Evolutionary conservation across 768 basidiomycete species (phyloP).

Genomic region (Melanogaster broomeanus): DNA sequence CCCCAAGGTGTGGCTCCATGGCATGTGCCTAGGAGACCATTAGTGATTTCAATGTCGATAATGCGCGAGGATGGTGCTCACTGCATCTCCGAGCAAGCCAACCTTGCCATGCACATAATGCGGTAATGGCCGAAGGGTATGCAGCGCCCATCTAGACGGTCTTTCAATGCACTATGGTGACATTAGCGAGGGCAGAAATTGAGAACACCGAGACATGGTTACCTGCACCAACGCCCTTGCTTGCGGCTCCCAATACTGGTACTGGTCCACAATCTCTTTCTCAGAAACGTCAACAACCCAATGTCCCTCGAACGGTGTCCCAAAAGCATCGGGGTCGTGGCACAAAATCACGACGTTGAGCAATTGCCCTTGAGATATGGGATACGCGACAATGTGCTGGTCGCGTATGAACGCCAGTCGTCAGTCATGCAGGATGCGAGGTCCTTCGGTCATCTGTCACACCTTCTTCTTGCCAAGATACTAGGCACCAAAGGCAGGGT

Average conservation of each 20-base stretch:
- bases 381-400: conserved; percentile 43
- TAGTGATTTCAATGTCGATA: neutral
- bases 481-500: conserved; percentile 7
- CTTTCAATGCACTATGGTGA: conserved; percentile 33
- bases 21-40: conserved; percentile 41
- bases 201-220: neutral
- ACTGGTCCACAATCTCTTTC: conserved; percentile 33
- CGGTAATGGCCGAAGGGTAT: conserved; percentile 40
- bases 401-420: neutral
- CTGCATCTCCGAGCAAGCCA: conserved; percentile 51
- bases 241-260: conserved; percentile 25
- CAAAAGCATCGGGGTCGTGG: conserved; percentile 29
- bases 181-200: neutral
- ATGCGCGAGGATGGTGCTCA: conserved; percentile 17
- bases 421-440: neutral
- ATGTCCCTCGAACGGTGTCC: conserved; percentile 30
- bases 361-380: conserved; percentile 37
- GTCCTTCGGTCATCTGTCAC: neutral
- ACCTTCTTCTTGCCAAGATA: conserved; percentile 24
- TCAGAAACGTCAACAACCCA: conserved; percentile 30
- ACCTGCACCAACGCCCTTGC: conserved; percentile 13
- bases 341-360: conserved; percentile 38
- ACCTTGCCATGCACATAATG: conserved; percentile 41
- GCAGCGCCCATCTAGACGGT: conserved; percentile 46
- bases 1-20: conserved; percentile 47